Conservation (phyloP, 257 asterid species). For the Knoxia roxburghii region DNA sequence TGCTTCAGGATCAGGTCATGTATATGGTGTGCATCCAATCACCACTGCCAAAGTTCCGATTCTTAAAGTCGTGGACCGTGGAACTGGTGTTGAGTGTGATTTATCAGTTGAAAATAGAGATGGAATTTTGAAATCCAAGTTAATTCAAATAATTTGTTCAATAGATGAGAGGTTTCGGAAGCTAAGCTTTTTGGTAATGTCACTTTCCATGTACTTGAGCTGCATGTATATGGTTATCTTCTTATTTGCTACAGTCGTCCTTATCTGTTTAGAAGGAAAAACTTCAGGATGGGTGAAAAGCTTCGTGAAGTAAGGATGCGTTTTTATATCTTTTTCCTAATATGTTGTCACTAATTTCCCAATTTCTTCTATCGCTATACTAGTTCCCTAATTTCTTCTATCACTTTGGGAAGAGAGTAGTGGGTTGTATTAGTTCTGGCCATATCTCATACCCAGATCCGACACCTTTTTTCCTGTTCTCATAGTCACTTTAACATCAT, state of each 20-base stretch:
- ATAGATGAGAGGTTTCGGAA: constrained; percentile 83
- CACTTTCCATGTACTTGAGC: constrained; percentile 3
- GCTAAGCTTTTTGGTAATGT: constrained; percentile 86
- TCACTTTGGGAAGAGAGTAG: too few relatives aligned
- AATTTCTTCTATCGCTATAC: too few relatives aligned
- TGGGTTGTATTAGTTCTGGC: too few relatives aligned
- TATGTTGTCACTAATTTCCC: too few relatives aligned
- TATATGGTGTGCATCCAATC: constrained; percentile 69
- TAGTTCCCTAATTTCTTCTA: too few relatives aligned
- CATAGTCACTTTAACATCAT: too few relatives aligned
- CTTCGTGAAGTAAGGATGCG: too few relatives aligned
- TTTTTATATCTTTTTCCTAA: too few relatives aligned
- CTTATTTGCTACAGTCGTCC: neutral
- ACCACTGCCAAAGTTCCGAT: constrained; percentile 89
- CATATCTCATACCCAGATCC: too few relatives aligned
- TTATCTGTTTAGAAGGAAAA: neutral
- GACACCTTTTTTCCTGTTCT: too few relatives aligned
- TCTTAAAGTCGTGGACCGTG: constrained; percentile 83
- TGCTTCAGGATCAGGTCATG: constrained; percentile 70
- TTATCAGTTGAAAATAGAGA: constrained; percentile 90
- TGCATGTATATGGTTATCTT: neutral
- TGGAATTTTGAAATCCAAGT: constrained; percentile 74
- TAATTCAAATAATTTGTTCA: constrained; percentile 60
- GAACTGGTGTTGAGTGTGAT: constrained; percentile 97
- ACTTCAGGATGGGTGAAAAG: too few relatives aligned